A percentile compares a stretch with the other conserved stretches of the same genome.
phyloP scores from a whole-genome alignment of 2,329 filamentous ascomycete species.

The Pseudocercospora fijiensis region DNA sequence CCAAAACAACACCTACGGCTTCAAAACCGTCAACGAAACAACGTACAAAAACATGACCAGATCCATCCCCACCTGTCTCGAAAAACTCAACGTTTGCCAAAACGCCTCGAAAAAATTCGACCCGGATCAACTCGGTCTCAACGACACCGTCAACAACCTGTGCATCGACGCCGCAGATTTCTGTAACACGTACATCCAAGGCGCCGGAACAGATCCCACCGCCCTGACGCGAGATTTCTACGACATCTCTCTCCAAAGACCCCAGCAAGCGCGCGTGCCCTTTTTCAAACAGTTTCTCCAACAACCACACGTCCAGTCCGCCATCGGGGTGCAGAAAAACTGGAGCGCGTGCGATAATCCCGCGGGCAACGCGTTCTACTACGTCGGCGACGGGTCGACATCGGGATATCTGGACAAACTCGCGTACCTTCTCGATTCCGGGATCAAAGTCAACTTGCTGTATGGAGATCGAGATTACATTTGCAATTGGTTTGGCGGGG shows the following conservation, averaged over 20 bases:
- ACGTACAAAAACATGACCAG: slow-evolving; percentile 47
- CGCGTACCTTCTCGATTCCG: slow-evolving; percentile 55
- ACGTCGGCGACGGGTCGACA: slow-evolving; percentile 51
- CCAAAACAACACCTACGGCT: slow-evolving; percentile 59
- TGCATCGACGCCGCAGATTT: slow-evolving; percentile 49
- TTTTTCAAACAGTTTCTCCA: slow-evolving; percentile 51
- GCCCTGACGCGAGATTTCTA: slow-evolving; percentile 40
- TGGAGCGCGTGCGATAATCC: slow-evolving; percentile 45
- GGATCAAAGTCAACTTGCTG: slow-evolving; percentile 56
- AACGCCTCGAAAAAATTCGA: slow-evolving; percentile 42
- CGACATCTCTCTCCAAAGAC: slow-evolving; percentile 44
- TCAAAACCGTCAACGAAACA: slow-evolving; percentile 55
- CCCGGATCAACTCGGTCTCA: slow-evolving; percentile 19
- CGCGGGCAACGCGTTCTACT: slow-evolving; percentile 44
- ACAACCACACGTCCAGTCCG: slow-evolving; percentile 55
- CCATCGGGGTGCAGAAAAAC: slow-evolving; percentile 59
- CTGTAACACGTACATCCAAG: slow-evolving; percentile 42
- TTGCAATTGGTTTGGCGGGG: slow-evolving; percentile 55
- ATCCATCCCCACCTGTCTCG: slow-evolving; percentile 56
- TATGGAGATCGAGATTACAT: slow-evolving; percentile 59
- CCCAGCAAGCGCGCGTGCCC: slow-evolving; percentile 49
- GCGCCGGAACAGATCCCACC: neutral
- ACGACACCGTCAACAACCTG: slow-evolving; percentile 39
- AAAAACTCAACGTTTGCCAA: slow-evolving; percentile 41
- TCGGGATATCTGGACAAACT: slow-evolving; percentile 51